Evolutionary conservation across 495 filamentous ascomycete genomes (phyloP).

Genomic region (Tricharina praecox): DNA sequence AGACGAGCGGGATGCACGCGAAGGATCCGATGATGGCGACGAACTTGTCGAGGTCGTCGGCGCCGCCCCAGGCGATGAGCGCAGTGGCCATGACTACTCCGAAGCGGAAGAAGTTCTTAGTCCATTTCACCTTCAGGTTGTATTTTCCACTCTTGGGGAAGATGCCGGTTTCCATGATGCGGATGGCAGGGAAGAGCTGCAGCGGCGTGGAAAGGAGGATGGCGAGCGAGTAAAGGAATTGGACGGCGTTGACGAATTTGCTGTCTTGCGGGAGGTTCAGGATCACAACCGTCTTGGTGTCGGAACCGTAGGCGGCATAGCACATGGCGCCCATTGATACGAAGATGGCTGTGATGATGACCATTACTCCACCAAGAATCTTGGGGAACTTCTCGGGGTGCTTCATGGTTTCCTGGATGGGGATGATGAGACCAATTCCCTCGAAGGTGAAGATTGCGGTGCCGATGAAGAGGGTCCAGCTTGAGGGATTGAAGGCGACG

Average conservation of each 20-base stretch:
- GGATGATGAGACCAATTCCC: conserved; percentile 94
- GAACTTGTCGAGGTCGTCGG: conserved; percentile 90
- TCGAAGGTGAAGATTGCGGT: conserved; percentile 99
- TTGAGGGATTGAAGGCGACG: conserved; percentile 62
- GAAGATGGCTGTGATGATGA: conserved; percentile 83
- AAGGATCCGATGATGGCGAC: conserved; percentile 91
- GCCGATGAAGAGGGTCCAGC: conserved; percentile 95
- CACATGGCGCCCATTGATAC: conserved; percentile 78
- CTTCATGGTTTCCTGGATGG: conserved; percentile 93
- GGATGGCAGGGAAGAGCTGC: conserved; percentile 92
- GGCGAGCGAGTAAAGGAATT: conserved; percentile 86
- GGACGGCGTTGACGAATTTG: conserved; percentile 86
- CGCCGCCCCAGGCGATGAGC: conserved; percentile 75
- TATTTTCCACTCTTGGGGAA: conserved; percentile 82
- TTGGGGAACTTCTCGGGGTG: conserved; percentile 70
- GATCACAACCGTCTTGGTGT: conserved; percentile 88
- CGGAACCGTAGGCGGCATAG: conserved; percentile 87
- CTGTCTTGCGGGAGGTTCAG: conserved; percentile 92
- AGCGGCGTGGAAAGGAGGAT: conserved; percentile 87
- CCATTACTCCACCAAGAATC: conserved; percentile 77
- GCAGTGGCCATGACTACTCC: conserved; percentile 74
- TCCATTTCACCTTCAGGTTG: conserved; percentile 92
- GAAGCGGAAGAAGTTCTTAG: conserved; percentile 94
- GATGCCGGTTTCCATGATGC: conserved; percentile 46
- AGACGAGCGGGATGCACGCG: conserved; percentile 91